phyloP scores from a whole-genome alignment of 2,329 filamentous ascomycete species.

The Colletotrichum cordylinicola region DNA sequence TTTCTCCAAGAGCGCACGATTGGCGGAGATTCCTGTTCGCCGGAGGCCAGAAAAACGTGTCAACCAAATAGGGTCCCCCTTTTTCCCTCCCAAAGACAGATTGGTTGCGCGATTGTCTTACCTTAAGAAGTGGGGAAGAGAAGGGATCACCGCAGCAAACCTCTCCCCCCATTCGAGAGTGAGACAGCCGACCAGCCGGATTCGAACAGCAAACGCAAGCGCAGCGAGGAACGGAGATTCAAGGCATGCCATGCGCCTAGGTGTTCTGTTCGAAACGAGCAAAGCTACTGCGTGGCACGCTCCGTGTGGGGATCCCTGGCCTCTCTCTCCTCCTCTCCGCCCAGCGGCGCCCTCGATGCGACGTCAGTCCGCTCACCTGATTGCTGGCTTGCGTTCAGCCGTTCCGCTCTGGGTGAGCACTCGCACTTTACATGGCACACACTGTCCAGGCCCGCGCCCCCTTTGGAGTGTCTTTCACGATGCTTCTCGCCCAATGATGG shows the following conservation, averaged over 20 bases:
- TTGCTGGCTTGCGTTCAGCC: not conserved
- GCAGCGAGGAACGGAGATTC: not conserved
- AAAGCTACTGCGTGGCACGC: not conserved
- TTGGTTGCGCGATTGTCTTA: not conserved
- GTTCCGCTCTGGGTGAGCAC: not conserved
- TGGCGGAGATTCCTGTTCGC: slow-evolving; percentile 11
- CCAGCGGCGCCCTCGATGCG: not conserved
- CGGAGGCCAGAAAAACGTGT: not conserved
- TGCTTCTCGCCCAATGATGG: slow-evolving; percentile 2
- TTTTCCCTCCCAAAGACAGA: not conserved
- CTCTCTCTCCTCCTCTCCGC: not conserved
- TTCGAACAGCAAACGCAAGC: not conserved
- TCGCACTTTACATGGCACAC: slow-evolving; percentile 9
- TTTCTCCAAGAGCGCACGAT: not conserved
- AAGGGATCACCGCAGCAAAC: not conserved
- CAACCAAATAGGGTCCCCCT: not conserved
- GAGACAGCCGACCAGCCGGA: not conserved
- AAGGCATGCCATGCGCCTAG: not conserved
- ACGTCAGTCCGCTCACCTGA: not conserved
- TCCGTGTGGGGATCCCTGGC: not conserved
- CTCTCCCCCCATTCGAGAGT: not conserved
- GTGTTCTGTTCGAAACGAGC: not conserved
- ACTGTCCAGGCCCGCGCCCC: not conserved
- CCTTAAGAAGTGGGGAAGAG: not conserved
- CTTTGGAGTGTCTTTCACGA: not conserved